Percentiles rank a stretch among this genome's conserved stretches.
These are phyloP conservation scores for Hypoxylon sp. DNA, from an alignment of 2,329 filamentous ascomycete species.

Conservation along the genomic window DNA sequence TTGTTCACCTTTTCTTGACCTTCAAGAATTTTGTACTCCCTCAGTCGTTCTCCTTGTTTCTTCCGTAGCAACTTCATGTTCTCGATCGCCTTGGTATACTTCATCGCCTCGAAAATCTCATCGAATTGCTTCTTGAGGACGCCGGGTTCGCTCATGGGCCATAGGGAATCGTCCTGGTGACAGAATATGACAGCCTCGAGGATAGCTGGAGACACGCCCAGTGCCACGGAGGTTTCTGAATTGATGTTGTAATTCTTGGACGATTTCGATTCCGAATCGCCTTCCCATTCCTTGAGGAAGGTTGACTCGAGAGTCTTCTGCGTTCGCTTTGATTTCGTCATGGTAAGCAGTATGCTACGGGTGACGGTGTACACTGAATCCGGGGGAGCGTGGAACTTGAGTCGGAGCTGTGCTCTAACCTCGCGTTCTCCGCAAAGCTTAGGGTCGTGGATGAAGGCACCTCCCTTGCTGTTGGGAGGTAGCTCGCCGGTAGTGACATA, in stretches of 20 bases:
- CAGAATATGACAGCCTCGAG: constrained; percentile 98
- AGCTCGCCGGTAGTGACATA: constrained; percentile 96
- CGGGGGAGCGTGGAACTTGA: constrained; percentile 84
- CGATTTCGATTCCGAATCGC: constrained; percentile 82
- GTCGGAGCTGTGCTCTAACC: constrained; percentile 89
- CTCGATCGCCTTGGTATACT: constrained; percentile 97
- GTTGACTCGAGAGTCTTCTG: constrained; percentile 89
- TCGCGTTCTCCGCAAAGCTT: constrained; percentile 90
- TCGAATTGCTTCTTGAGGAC: constrained; percentile 94
- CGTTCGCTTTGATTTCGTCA: constrained; percentile 81
- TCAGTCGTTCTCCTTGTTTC: constrained; percentile 80
- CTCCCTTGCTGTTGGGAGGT: constrained; percentile 89
- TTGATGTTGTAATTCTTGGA: constrained; percentile 85
- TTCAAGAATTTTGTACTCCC: constrained; percentile 78
- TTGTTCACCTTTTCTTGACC: constrained; percentile 85
- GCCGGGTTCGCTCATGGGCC: constrained; percentile 91
- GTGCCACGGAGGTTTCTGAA: constrained; percentile 82
- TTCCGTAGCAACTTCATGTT: constrained; percentile 91
- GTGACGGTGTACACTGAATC: constrained; percentile 85
- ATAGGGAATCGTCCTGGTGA: constrained; percentile 96
- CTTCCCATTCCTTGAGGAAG: constrained; percentile 79
- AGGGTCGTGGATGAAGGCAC: constrained; percentile 97
- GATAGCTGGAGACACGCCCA: constrained; percentile 91
- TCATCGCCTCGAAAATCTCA: constrained; percentile 96
- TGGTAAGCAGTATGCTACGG: constrained; percentile 84